Evolutionary conservation across 2,329 filamentous ascomycete species (phyloP), one percentile per base, ranked within the genome.

Genomic region (Cytospora chrysosperma): DNA sequence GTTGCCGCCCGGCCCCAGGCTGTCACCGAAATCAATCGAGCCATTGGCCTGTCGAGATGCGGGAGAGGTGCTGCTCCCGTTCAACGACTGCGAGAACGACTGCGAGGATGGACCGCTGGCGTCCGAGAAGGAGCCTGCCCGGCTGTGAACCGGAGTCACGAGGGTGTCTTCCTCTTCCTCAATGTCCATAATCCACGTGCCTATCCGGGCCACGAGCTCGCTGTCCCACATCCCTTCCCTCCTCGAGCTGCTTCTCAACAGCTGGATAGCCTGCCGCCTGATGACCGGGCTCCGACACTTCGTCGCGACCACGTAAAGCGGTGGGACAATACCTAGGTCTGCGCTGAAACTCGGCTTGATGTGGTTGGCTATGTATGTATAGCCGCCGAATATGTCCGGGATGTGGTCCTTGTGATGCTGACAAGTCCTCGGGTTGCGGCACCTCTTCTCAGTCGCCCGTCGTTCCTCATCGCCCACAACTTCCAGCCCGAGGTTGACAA

Each of bases 151-250:
- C 26, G 73, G 75, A 9, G 67, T 70, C 57, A 70, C 71, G 28
- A 71, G 55, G 2, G 67, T 63, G 10, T 76, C 75, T 3, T 79
- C 77, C 8, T 77, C 78, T 68, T 87, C 84, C 68, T 87, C 84
- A 19, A 86, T 77, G 10, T 77, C 74, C 71, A 82, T 79, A 43
- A 86, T 77, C 83, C 83, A 86, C 63, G 76, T 77, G 54, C 79
- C 81, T 67, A 87, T 85, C 9, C 79, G 79, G 1, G 84, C 83
- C 13, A 80, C 78, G 65, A 87, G 77, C 67, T 85, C 81, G 68
- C 83, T 87, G 69, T 91, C 87, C 88, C 88, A 90, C 80, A 90
- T 87, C 26, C 85, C 87, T 73, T 90, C 88, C 56, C 87, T 78
- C 53, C 87, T 79, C 9, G 85, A 82, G 69, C 83, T 86, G 68